Conservation (phyloP, 768 basidiomycete species). For the Hygrocybe coccinea region DNA sequence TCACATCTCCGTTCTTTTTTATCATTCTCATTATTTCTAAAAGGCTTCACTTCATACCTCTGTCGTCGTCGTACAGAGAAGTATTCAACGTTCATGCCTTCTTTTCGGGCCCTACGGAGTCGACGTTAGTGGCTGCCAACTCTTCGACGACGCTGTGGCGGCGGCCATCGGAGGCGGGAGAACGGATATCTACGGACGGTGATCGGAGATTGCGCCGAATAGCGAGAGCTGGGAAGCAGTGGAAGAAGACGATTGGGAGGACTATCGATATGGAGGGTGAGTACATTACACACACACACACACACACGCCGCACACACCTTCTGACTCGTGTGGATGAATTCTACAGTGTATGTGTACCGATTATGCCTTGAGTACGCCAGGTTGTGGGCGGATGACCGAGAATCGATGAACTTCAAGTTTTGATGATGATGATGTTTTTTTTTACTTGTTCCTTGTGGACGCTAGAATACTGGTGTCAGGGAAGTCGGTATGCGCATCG, state of each 20-base stretch:
- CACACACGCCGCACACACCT: too few species aligned
- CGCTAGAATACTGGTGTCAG: too few species aligned
- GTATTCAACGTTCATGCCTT: conserved; percentile 92
- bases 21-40: conserved; percentile 1
- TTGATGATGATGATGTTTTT: conserved; percentile 8
- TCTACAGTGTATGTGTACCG: conserved; percentile 76
- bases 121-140: conserved; percentile 52
- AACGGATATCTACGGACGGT: conserved; percentile 47
- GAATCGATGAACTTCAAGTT: conserved; percentile 52
- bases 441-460: too few species aligned
- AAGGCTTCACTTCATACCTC: conserved; percentile 93
- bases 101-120: conserved; percentile 78
- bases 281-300: too few species aligned
- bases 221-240: conserved; percentile 86
- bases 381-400: conserved; percentile 80
- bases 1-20: background rate
- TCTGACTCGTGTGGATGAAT: background rate
- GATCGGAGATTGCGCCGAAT: conserved; percentile 75
- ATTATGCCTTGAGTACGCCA: conserved; percentile 82
- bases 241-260: conserved; percentile 81
- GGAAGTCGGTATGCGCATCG: too few species aligned
- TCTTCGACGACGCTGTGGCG: conserved; percentile 36
- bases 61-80: conserved; percentile 82
- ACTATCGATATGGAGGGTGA: conserved; percentile 89
- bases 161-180: conserved; percentile 30